Base-by-base conservation (phyloP, 2,329 filamentous ascomycete species). In the Cordyceps cateniannulata region DNA sequence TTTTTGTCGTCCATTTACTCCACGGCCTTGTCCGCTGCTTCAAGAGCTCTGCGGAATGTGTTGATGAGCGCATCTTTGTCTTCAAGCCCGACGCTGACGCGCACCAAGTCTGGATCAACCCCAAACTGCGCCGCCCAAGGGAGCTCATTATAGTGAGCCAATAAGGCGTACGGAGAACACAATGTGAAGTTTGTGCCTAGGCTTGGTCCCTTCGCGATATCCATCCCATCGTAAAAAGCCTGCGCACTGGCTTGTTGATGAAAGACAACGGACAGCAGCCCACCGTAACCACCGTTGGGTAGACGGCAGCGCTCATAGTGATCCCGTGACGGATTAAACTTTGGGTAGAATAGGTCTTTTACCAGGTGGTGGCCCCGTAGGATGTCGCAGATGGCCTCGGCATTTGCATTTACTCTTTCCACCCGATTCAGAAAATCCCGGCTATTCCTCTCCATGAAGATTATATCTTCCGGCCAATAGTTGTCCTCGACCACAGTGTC, bases 161-260 rank as follows among this genome's bases (percentile, higher is more conserved):
- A 75, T 38, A 99, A 78, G 24, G 95, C 91, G 72, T 96, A 99
- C 0, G 95, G 95, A 53, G 88, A 96, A 61, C 88, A 88, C 42
- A 99, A 79, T 0, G 95, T 98, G 72, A 99, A 99, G 73, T 99
- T 99, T 0, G 95, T 98, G 2, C 95, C 95, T 54, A 99, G 78
- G 73, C 92, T 97, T 0, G 95, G 95, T 0, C 95, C 95, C 74
- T 99, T 99, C 44, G 91, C 87, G 1, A 92, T 95, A 64, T 96
- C 86, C 18, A 99, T 77, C 14, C 84, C 81, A 74, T 99, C 92
- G 73, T 89, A 97, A 72, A 98, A 97, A 1, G 85, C 82, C 59
- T 91, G 78, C 0, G 93, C 90, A 64, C 93, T 86, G 32, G 81
- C 78, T 61, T 81, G 84, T 1, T 80, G 80, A 66, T 90, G 77